phyloP scores from a whole-genome alignment of 306 rosid genomes.

The Abrus precatorius region DNA sequence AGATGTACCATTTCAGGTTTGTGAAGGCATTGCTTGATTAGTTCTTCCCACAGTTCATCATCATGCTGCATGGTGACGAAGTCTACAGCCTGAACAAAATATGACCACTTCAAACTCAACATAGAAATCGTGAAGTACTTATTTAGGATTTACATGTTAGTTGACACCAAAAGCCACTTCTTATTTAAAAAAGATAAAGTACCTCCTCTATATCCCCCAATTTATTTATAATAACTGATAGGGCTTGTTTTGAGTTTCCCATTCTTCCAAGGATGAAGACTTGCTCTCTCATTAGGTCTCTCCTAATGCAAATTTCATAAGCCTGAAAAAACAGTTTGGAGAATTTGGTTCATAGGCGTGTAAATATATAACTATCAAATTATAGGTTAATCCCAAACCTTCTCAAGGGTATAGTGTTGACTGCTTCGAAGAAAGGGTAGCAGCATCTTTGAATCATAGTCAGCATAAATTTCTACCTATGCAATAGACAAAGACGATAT shows the following conservation, averaged over 20 bases:
- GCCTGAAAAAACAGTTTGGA: slow-evolving; percentile 62
- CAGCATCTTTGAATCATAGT: slow-evolving; percentile 84
- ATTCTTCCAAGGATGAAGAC: slow-evolving; percentile 90
- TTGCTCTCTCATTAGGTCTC: slow-evolving; percentile 77
- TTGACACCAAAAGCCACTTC: slow-evolving; percentile 31
- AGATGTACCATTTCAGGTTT: slow-evolving; percentile 53
- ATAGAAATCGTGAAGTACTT: not conserved
- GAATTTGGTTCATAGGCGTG: slow-evolving; percentile 40
- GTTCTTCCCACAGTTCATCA: slow-evolving; percentile 59
- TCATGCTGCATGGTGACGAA: slow-evolving; percentile 60
- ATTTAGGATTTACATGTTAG: slow-evolving; percentile 22
- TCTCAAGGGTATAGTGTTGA: slow-evolving; percentile 86
- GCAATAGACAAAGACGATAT: slow-evolving; percentile 34
- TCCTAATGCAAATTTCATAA: slow-evolving; percentile 68
- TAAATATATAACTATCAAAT: slow-evolving; percentile 17
- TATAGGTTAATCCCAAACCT: slow-evolving; percentile 61
- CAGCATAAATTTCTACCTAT: slow-evolving; percentile 92
- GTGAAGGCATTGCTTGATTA: slow-evolving; percentile 51
- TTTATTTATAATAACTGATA: slow-evolving; percentile 75
- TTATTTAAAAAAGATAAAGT: slow-evolving; percentile 43
- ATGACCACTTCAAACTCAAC: slow-evolving; percentile 27
- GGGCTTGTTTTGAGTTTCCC: slow-evolving; percentile 87
- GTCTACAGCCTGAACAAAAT: slow-evolving; percentile 75
- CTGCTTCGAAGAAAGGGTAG: slow-evolving; percentile 87
- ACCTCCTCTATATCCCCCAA: slow-evolving; percentile 92